Percentiles rank a stretch among this genome's conserved stretches.
phyloP scores from a whole-genome alignment of 2,329 filamentous ascomycete genomes.

The Scedosporium boydii region DNA sequence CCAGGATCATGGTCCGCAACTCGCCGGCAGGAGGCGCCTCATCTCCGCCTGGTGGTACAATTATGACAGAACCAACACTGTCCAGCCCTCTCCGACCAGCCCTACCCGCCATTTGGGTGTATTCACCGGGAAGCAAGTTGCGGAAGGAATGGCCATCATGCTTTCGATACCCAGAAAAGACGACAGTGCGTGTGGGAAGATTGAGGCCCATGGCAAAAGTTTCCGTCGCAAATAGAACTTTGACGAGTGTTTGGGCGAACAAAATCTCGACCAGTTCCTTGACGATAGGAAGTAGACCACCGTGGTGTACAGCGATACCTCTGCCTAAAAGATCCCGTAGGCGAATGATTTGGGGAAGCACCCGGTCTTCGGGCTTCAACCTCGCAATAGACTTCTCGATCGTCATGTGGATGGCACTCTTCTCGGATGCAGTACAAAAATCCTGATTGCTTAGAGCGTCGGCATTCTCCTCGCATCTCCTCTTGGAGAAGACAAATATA shows the following conservation, averaged over 20 bases:
- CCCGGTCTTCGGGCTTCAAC: slow-evolving; percentile 79
- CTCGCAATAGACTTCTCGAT: slow-evolving; percentile 91
- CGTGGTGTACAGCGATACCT: slow-evolving; percentile 93
- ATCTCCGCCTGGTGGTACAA: slow-evolving; percentile 72
- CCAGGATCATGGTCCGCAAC: slow-evolving; percentile 87
- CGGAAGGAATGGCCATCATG: slow-evolving; percentile 89
- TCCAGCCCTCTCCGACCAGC: slow-evolving; percentile 90
- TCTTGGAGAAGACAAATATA: slow-evolving; percentile 98
- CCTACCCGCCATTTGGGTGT: slow-evolving; percentile 96
- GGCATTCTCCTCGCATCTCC: slow-evolving; percentile 92
- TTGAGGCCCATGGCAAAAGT: slow-evolving; percentile 99
- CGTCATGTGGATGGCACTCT: slow-evolving; percentile 95
- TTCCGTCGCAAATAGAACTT: slow-evolving; percentile 94
- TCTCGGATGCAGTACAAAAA: slow-evolving; percentile 86
- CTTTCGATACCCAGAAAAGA: slow-evolving; percentile 95
- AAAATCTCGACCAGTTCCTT: slow-evolving; percentile 97
- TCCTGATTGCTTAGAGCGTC: slow-evolving; percentile 92
- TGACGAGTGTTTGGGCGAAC: slow-evolving; percentile 90
- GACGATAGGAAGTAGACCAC: slow-evolving; percentile 87
- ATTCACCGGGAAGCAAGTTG: slow-evolving; percentile 87
- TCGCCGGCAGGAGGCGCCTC: slow-evolving; percentile 81
- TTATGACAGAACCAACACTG: slow-evolving; percentile 86
- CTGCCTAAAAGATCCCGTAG: slow-evolving; percentile 76
- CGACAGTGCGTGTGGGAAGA: slow-evolving; percentile 87
- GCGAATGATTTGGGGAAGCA: slow-evolving; percentile 84